phyloP scores from a whole-genome alignment of 768 basidiomycete species.

The Hypholoma sublateritium region DNA sequence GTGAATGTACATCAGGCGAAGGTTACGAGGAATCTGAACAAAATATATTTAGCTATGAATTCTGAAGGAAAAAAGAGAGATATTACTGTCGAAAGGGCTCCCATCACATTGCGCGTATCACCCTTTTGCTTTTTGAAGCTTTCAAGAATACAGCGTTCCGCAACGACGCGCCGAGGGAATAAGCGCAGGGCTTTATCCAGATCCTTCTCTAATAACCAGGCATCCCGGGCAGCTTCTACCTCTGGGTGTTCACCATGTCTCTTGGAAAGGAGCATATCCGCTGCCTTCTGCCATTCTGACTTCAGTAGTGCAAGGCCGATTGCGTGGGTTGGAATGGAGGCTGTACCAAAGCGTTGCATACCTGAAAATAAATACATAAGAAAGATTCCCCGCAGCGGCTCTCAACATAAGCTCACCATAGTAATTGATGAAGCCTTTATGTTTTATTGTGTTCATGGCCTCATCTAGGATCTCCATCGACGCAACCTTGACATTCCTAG shows the following conservation, averaged over 20 bases:
- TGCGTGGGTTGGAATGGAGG: slow-evolving; percentile 91
- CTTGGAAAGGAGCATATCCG: slow-evolving; percentile 76
- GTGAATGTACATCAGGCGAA: slow-evolving; percentile 97
- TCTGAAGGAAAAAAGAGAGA: not conserved
- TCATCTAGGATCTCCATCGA: slow-evolving; percentile 70
- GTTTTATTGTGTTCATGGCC: slow-evolving; percentile 75
- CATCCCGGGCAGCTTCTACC: slow-evolving; percentile 77
- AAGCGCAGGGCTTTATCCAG: slow-evolving; percentile 77
- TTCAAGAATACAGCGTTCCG: slow-evolving; percentile 90
- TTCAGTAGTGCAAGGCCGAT: slow-evolving; percentile 90
- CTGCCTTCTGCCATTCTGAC: slow-evolving; percentile 88
- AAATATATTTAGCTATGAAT: not conserved
- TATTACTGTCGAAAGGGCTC: slow-evolving; percentile 77
- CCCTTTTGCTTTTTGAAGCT: slow-evolving; percentile 81
- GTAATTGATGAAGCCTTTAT: slow-evolving; percentile 95
- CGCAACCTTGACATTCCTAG: slow-evolving; percentile 83
- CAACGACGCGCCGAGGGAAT: slow-evolving; percentile 90
- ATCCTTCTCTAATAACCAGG: slow-evolving; percentile 86
- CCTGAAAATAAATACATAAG: slow-evolving; percentile 42
- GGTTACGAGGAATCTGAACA: slow-evolving; percentile 86
- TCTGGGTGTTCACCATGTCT: slow-evolving; percentile 93
- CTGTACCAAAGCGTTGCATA: slow-evolving; percentile 99
- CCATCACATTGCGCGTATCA: slow-evolving; percentile 81
- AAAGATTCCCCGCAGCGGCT: not conserved
- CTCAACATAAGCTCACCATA: slow-evolving; percentile 57